Evolutionary conservation across 169 alveolate genomes (phyloP).

Genomic region (Cryptosporidium sp.): DNA sequence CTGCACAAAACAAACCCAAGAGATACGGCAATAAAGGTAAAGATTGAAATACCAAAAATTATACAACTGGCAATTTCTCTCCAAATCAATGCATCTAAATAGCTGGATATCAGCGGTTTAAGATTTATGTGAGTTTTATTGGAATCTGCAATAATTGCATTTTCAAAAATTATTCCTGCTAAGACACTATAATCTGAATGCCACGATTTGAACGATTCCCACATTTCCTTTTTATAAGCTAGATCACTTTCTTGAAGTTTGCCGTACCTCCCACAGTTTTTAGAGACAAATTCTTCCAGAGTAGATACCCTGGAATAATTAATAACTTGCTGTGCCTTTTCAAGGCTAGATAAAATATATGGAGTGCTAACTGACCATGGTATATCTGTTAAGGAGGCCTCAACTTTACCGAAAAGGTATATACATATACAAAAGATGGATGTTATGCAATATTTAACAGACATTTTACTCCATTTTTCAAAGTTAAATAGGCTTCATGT

Average conservation of each 20-base stretch:
- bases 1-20: constrained; percentile 66
- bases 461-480: constrained; percentile 14
- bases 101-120: constrained; percentile 34
- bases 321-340: constrained; percentile 53
- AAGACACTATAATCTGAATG: constrained; percentile 42
- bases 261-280: background rate
- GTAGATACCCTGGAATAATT: constrained; percentile 10
- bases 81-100: constrained; percentile 53
- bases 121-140: background rate
- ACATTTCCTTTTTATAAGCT: constrained; percentile 17
- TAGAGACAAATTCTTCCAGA: constrained; percentile 21
- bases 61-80: constrained; percentile 54
- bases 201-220: constrained; percentile 67
- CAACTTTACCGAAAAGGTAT: background rate
- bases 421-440: background rate
- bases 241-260: background rate
- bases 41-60: constrained; percentile 43
- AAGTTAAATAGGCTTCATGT: background rate
- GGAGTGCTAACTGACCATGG: constrained; percentile 45
- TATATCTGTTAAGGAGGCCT: constrained; percentile 25
- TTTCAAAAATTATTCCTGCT: constrained; percentile 72
- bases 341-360: constrained; percentile 38
- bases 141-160: constrained; percentile 29
- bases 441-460: background rate
- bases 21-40: constrained; percentile 28